Base-by-base conservation (phyloP, 1,284 basidiomycete species). In the Puccinia hordei region DNA sequence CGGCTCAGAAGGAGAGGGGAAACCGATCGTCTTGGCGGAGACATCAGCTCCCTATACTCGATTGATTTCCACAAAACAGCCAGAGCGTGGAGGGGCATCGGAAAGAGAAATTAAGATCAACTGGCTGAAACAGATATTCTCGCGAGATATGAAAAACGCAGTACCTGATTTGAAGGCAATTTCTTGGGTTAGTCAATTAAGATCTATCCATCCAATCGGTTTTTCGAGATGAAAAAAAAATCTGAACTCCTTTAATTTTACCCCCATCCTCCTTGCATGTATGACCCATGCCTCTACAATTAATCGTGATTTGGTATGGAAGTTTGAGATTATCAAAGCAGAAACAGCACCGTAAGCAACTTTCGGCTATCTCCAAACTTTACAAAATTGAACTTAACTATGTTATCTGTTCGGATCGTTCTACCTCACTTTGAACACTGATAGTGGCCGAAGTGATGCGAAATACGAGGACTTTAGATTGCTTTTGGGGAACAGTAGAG, bases 141-240 rank as follows among this genome's bases (percentile, higher is more conserved):
- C 76, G 19, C 10, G 33, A 22, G 27, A 35, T 27, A 79, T 79
- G 76, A 72, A 49, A 49, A 0, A 22, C 12, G 49, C 66, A 10
- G 76, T 79, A 51, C 76, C 76, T 59, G 76, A 79, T 35, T 61
- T 79, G 53, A 79, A 71, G 57, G 76, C 76, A 22, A 69, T 79
- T 13, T 79, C 76, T 13, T 79, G 76, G 76, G 76, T 71, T 19
- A 61, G 49, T 57, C 51, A 51, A 10, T 12, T 12, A 77, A 46
- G 35, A 33, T 46, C 38, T 49, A 0, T 51, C 59, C 8, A 8
- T 46, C 73, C 13, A 22, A 35, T 59, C 27, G 27, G 49, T n/a
- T 44, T 49, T 33, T 27, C 24, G 15, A 13, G 5, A 24, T 66
- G 9, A 55, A 35, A 12, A 30, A 17, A 15, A 51, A 27, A 1